Evolutionary conservation across 2,329 filamentous ascomycete genomes (phyloP), one percentile per base, ranked within the genome.

Genomic region (Scedosporium apiospermum): DNA sequence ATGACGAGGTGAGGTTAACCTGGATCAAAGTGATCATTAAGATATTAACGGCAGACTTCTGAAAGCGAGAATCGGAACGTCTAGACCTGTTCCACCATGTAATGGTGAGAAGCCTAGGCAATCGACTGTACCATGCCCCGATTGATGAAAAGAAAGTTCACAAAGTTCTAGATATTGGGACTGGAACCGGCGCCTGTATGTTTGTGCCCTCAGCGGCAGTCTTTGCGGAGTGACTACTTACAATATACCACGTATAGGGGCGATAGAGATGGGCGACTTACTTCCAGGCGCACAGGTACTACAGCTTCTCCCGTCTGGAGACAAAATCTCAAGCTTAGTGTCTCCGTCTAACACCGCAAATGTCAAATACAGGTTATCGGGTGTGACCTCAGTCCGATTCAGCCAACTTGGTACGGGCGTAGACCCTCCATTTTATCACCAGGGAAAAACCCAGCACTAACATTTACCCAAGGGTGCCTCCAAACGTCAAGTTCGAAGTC

Each of bases 51-150:
- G 16, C 30, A 14, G 42, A 42, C 30, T 12, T 9, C 6, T 6
- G n/a, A 14, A 21, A 68, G 58, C 58, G 62, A 62, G 82, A 85
- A 68, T 73, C 82, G 55, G 78, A 83, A 64, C 78, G 82, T 6
- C 72, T 84, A 10, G 81, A 85, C 65, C 71, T 81, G 66, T 78
- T 80, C 63, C 81, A 84, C 69, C 77, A 82, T 65, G 76, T 84
- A 66, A 78, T 80, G 67, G 77, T 76, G 57, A 62, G 80, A 42
- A 67, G 78, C n/a, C 74, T 80, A 41, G 70, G 74, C 21, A 76
- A 75, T 27, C 71, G 71, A 53, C 67, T 83, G 38, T 79, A 64
- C 26, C 61, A 58, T 38, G 65, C 67, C 1, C 62, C 65, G 42
- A 57, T 70, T 21, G 57, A 58, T 21, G 30, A 58, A 58, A 57